Evolutionary conservation across 106 monocot species (phyloP).

Genomic region (Dendrobium chrysotoxum): DNA sequence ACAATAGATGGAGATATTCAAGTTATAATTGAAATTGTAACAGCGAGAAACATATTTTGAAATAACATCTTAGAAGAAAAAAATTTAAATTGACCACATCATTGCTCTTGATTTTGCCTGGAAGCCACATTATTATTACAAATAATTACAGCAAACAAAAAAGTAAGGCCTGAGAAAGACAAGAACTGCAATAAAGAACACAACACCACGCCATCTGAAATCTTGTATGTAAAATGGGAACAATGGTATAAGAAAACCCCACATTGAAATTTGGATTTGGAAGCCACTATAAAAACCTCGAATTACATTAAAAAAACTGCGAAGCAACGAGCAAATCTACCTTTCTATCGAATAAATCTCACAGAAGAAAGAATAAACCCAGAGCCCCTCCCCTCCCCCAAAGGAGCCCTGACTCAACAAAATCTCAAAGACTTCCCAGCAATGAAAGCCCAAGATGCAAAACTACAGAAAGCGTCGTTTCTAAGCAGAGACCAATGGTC

Average conservation of each 20-base stretch:
- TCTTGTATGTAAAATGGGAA: background rate
- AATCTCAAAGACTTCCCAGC: constrained; percentile 1
- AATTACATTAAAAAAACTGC: background rate
- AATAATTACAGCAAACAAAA: background rate
- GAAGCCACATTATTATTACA: no score
- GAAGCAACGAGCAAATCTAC: background rate
- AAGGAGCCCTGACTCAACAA: constrained; percentile 5
- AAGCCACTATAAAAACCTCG: background rate
- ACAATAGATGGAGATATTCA: background rate
- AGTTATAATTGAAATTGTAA: background rate
- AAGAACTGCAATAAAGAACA: background rate
- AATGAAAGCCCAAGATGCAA: constrained; percentile 4
- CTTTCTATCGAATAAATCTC: background rate
- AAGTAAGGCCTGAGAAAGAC: background rate
- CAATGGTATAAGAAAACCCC: background rate
- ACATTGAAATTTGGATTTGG: background rate
- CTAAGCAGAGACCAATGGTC: background rate
- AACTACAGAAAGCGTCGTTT: background rate
- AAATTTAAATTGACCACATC: background rate
- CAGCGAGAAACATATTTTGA: background rate
- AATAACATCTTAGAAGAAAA: background rate
- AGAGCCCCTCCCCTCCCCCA: background rate
- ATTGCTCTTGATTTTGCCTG: background rate
- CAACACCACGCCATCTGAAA: background rate
- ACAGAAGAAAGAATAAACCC: background rate